Evolutionary conservation across 306 rosid genomes (phyloP).

Genomic region (Spatholobus suberectus): DNA sequence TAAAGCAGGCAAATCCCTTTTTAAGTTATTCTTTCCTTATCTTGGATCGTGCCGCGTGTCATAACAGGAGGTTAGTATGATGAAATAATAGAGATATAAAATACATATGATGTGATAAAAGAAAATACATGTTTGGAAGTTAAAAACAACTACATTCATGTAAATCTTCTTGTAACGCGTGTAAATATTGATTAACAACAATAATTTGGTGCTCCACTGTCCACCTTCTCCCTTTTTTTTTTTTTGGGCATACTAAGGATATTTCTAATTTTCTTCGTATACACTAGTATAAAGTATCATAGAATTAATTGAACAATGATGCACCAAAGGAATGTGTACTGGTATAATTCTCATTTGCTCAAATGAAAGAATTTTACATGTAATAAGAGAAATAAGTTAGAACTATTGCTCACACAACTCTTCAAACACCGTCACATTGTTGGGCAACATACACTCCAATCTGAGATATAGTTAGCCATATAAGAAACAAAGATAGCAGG

Average conservation of each 20-base stretch:
- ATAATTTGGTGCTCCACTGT: background rate
- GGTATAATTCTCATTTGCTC: background rate
- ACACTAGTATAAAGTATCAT: background rate
- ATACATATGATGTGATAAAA: background rate
- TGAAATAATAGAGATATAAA: too few species aligned
- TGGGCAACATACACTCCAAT: slow-evolving; percentile 6
- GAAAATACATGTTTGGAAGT: background rate
- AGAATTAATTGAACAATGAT: background rate
- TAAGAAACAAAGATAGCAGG: too few species aligned
- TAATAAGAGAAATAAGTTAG: slow-evolving; percentile 7
- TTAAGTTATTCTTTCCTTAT: too few species aligned
- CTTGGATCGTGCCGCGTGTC: background rate
- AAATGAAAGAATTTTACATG: slow-evolving; percentile 3
- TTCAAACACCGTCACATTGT: slow-evolving; percentile 21
- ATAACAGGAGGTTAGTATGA: background rate
- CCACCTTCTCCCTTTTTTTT: background rate
- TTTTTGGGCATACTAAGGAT: background rate
- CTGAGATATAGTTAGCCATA: too few species aligned
- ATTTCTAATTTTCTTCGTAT: background rate
- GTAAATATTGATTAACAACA: background rate
- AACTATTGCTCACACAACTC: background rate
- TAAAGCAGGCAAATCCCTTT: background rate
- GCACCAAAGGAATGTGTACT: background rate
- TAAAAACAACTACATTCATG: background rate
- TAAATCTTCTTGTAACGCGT: background rate